These are phyloP conservation scores for Taphrina populina DNA, from an alignment of 1,139 yeast genomes.

Conservation along the genomic window DNA sequence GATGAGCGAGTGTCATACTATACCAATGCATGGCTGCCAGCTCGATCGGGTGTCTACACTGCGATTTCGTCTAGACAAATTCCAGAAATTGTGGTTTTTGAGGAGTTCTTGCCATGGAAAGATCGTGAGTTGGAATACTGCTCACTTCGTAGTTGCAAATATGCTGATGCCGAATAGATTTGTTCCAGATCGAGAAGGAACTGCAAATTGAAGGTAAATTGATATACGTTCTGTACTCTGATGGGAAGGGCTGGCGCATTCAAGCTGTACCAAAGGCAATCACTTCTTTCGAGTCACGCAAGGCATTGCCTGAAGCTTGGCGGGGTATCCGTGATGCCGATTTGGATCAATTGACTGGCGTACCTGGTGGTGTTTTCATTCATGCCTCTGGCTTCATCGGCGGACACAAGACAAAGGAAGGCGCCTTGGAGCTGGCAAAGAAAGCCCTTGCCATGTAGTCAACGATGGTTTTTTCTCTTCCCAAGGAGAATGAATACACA, in stretches of 20 bases:
- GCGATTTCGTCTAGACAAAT: conserved; percentile 54
- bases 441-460: conserved; percentile 48
- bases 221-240: conserved; percentile 77
- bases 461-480: too few species aligned
- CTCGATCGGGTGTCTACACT: conserved; percentile 69
- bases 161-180: conserved; percentile 45
- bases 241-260: conserved; percentile 77
- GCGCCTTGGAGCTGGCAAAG: conserved; percentile 74
- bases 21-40: conserved; percentile 90
- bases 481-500: too few species aligned
- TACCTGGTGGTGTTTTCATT: conserved; percentile 81
- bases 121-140: conserved; percentile 58
- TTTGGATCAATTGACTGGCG: conserved; percentile 67
- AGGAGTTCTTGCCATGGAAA: conserved; percentile 87
- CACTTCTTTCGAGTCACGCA: conserved; percentile 68
- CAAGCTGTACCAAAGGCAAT: conserved; percentile 84
- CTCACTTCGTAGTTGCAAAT: too few species aligned
- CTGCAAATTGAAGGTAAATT: conserved; percentile 55
- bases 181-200: conserved; percentile 70
- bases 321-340: conserved; percentile 91
- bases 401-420: conserved; percentile 79
- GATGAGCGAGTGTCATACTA: conserved; percentile 64
- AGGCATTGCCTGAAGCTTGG: conserved; percentile 85
- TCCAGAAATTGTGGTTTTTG: conserved; percentile 60
- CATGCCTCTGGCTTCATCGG: conserved; percentile 99